Percentiles rank a stretch among this genome's conserved stretches.
phyloP scores from a whole-genome alignment of 179 eudicot genomes.

The Spergularia azorica region DNA sequence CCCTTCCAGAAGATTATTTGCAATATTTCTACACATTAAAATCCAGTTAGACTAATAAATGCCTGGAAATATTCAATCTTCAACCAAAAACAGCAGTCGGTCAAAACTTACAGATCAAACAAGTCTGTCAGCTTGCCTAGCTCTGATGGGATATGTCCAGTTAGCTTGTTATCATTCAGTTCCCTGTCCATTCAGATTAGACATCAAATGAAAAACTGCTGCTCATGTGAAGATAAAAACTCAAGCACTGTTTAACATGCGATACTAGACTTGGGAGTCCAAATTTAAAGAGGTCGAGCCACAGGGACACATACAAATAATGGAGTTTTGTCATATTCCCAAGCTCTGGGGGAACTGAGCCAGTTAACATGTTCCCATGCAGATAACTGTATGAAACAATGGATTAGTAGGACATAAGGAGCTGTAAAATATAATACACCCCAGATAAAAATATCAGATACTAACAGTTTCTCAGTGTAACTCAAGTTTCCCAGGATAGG shows the following conservation, averaged over 20 bases:
- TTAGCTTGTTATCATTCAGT: constrained; percentile 78
- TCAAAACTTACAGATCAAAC: constrained; percentile 75
- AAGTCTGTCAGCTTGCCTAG: constrained; percentile 86
- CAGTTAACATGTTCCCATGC: constrained; percentile 81
- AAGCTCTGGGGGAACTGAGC: constrained; percentile 88
- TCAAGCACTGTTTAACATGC: background rate
- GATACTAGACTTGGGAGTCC: background rate
- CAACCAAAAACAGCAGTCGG: background rate
- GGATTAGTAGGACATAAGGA: background rate
- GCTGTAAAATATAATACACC: background rate
- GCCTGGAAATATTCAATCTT: no score
- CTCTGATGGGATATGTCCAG: constrained; percentile 81
- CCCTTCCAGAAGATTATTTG: constrained; percentile 81
- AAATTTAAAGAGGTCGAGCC: background rate
- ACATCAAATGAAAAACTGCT: background rate
- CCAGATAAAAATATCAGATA: background rate
- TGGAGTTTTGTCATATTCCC: constrained; percentile 97
- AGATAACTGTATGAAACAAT: constrained; percentile 58
- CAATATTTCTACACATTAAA: constrained; percentile 60
- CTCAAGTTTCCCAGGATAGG: constrained; percentile 92
- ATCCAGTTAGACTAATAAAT: background rate
- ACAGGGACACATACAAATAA: constrained; percentile 60
- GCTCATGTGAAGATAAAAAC: background rate
- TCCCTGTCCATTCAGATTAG: constrained; percentile 50
- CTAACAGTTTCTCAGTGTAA: constrained; percentile 94